A percentile compares a stretch with the other conserved stretches of the same genome.
Evolutionary conservation across 495 filamentous ascomycete species (phyloP).

Genomic region (Lasiosphaeria miniovina): DNA sequence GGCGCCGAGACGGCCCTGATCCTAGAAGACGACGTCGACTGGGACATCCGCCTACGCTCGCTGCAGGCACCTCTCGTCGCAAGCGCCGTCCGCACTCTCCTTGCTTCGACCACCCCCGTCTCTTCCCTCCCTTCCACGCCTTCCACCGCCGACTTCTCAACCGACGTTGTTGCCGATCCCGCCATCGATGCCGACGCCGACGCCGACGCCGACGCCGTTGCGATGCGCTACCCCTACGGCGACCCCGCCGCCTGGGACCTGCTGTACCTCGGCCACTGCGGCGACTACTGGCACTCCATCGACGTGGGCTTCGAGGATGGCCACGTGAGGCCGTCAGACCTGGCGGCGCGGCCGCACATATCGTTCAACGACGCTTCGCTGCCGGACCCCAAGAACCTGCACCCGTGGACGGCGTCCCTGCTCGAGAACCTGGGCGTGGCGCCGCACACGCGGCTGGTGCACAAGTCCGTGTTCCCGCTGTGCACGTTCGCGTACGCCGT

Average conservation of each 20-base stretch:
- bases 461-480: constrained; percentile 26
- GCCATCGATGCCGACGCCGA: constrained; percentile 9
- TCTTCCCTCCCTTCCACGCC: no score
- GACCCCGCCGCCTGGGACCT: constrained; percentile 38
- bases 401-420: constrained; percentile 20
- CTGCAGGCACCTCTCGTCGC: constrained; percentile 23
- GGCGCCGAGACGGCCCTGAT: constrained; percentile 42
- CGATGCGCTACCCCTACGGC: constrained; percentile 32
- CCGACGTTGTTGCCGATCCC: not conserved
- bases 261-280: constrained; percentile 40
- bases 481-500: constrained; percentile 38
- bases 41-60: constrained; percentile 43
- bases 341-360: constrained; percentile 6
- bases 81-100: constrained; percentile 12
- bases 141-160: no score
- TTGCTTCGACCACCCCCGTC: not conserved
- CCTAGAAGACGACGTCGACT: constrained; percentile 49
- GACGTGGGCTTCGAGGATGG: constrained; percentile 26
- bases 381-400: constrained; percentile 22
- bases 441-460: constrained; percentile 30
- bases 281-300: constrained; percentile 34
- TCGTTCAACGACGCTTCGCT: constrained; percentile 23
- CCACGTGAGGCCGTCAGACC: constrained; percentile 24
- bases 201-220: constrained; percentile 3
- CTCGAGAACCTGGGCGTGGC: constrained; percentile 18